These are phyloP conservation scores for Bacterosira constricta DNA, from an alignment of 108 stramenopile species.

Conservation along the genomic window DNA sequence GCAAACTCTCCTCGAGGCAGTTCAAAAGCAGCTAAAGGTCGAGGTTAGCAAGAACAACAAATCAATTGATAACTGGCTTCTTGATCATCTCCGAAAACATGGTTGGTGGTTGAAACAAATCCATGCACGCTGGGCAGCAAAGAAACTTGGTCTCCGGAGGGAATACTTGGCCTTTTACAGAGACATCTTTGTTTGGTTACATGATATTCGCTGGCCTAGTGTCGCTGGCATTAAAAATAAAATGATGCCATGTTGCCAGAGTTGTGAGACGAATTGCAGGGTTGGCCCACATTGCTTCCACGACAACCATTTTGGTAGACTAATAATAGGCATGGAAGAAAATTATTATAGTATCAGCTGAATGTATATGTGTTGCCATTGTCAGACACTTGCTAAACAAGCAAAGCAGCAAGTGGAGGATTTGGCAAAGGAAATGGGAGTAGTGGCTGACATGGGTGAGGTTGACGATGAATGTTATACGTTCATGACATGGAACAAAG, in stretches of 20 bases:
- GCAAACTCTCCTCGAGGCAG: conserved; percentile 3
- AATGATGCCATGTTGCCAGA: conserved; percentile 33
- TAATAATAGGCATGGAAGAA: conserved; percentile 26
- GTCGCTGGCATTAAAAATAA: no score
- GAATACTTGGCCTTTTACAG: conserved; percentile 16
- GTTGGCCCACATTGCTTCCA: no score
- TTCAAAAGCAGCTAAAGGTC: conserved; percentile 1
- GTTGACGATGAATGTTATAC: no score
- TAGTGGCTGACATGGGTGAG: background rate
- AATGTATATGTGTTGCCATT: conserved; percentile 3
- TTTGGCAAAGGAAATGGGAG: background rate
- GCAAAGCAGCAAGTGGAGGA: no score
- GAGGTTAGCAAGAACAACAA: background rate
- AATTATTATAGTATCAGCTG: conserved; percentile 6
- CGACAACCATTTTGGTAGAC: no score
- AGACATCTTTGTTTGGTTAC: conserved; percentile 25
- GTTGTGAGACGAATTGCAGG: conserved; percentile 18
- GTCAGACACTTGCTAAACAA: background rate
- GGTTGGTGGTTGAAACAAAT: conserved; percentile 28
- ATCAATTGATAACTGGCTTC: conserved; percentile 7
- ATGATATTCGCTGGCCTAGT: conserved; percentile 12
- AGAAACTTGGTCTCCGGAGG: background rate
- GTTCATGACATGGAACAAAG: conserved; percentile 25
- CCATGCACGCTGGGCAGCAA: background rate
- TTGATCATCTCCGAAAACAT: conserved; percentile 5